Evolutionary conservation across 495 filamentous ascomycete genomes (phyloP), one percentile per base, ranked within the genome.

Genomic region (Podospora conica): DNA sequence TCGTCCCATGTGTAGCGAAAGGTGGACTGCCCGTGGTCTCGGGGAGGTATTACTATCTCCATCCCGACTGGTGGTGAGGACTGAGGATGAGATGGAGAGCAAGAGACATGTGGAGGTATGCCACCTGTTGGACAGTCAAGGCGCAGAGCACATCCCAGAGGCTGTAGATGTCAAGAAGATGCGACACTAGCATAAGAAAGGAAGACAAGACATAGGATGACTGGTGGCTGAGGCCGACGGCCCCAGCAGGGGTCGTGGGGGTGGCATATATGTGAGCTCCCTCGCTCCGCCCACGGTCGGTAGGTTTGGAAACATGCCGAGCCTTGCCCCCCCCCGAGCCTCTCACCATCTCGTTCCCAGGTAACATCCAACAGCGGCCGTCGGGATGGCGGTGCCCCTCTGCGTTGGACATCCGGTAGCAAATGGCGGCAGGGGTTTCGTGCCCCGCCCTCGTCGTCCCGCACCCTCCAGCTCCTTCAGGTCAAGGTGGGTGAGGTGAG

Each of bases 1-100:
- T 74, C 73, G 53, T 77, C 75, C 75, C 70, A 77, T 5, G 68
- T 70, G 40, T 75, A 75, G 29, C 70, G 65, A 54, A 68, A 74
- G 27, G 73, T 72, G 7, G 69, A 69, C 27, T 69, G 66, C 25
- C 71, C 73, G 65, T 74, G 71, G 68, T 73, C 73, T 63, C 73
- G 61, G 1, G 70, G 71, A 24, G 73, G 75, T 67, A 73, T 75
- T 62, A 70, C 69, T 66, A 70, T 73, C 64, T 77, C 75, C 75
- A 75, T 77, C 65, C 64, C 68, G 69, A 31, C 57, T 27, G 59
- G 58, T 66, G 56, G 58, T 61, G 65, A 33, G 54, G 61, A 25
- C 8, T 53, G 28, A n/a, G 21, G 10, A 22, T 31, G 59, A 23
- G 22, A 21, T 20, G 15, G 60, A 60, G 40, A 28, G 57, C 54